A percentile compares a stretch with the other conserved stretches of the same genome.
phyloP scores from a whole-genome alignment of 306 rosid species.

The Pyrus betulifolia region DNA sequence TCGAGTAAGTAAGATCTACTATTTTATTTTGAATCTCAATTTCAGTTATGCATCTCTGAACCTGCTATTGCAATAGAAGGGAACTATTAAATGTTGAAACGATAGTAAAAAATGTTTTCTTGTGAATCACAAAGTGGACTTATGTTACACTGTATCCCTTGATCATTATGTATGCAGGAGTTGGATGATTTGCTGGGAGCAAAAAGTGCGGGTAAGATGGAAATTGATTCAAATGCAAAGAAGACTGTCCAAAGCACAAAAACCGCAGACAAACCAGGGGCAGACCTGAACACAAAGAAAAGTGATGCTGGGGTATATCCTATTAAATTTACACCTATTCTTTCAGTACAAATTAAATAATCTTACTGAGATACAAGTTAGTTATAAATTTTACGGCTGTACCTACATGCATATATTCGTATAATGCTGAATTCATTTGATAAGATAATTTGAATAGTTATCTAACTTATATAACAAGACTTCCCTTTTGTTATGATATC shows the following conservation, averaged over 20 bases:
- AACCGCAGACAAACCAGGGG: constrained; percentile 39
- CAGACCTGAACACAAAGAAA: constrained; percentile 35
- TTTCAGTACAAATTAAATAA: neutral
- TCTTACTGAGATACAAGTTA: neutral
- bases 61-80: neutral
- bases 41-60: neutral
- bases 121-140: neutral
- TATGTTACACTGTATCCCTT: neutral
- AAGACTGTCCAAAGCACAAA: constrained; percentile 48
- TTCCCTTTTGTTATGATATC: neutral
- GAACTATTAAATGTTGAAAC: neutral
- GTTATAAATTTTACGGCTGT: neutral
- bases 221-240: constrained; percentile 48
- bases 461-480: neutral
- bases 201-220: constrained; percentile 32
- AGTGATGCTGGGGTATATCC: constrained; percentile 47
- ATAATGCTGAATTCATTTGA: neutral
- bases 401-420: neutral
- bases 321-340: neutral
- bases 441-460: neutral
- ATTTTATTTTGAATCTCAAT: neutral
- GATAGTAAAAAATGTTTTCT: neutral
- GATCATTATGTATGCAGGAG: neutral
- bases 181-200: constrained; percentile 29
- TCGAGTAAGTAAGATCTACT: constrained; percentile 44